Conservation (phyloP, 805 yeast species). For the Saccharomyces paradoxus region DNA sequence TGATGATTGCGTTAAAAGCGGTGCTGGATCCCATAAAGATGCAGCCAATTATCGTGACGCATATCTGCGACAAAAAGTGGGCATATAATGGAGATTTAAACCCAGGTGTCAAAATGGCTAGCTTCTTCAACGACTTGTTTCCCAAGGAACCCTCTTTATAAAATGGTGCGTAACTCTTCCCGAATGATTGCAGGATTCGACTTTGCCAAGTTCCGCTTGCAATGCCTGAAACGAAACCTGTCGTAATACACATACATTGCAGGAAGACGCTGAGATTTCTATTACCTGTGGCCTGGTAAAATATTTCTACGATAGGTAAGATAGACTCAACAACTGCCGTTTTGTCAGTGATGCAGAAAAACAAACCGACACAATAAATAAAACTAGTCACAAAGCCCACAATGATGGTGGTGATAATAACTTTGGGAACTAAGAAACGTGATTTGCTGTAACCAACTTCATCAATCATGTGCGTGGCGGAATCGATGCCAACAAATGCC, state of each 20-base stretch:
- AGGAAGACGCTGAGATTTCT: conserved; percentile 49
- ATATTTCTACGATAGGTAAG: conserved; percentile 56
- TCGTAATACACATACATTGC: conserved; percentile 40
- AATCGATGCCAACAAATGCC: conserved; percentile 62
- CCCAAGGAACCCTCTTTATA: conserved; percentile 32
- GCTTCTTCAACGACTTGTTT: not conserved
- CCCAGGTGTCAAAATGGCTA: conserved; percentile 33
- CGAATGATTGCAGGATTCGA: conserved; percentile 58
- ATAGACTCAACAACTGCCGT: conserved; percentile 39
- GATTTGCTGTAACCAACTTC: conserved; percentile 31
- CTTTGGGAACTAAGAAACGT: conserved; percentile 46
- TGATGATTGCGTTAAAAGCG: conserved; percentile 58
- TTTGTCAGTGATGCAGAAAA: conserved; percentile 49
- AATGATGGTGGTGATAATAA: conserved; percentile 54
- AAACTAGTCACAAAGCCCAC: conserved; percentile 59
- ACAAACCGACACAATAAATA: conserved; percentile 40
- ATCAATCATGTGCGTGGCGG: conserved; percentile 67
- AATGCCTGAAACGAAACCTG: conserved; percentile 52
- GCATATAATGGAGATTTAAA: conserved; percentile 54
- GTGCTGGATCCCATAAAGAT: conserved; percentile 58
- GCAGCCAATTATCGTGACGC: conserved; percentile 50
- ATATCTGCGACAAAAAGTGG: conserved; percentile 44
- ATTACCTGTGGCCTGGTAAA: conserved; percentile 46
- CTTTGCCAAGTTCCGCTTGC: conserved; percentile 64
- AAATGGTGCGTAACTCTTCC: conserved; percentile 57